A percentile compares a stretch with the other conserved stretches of the same genome.
These are phyloP conservation scores for Kurtzmaniella cleridarum DNA, from an alignment of 805 yeast species.

Conservation along the genomic window DNA sequence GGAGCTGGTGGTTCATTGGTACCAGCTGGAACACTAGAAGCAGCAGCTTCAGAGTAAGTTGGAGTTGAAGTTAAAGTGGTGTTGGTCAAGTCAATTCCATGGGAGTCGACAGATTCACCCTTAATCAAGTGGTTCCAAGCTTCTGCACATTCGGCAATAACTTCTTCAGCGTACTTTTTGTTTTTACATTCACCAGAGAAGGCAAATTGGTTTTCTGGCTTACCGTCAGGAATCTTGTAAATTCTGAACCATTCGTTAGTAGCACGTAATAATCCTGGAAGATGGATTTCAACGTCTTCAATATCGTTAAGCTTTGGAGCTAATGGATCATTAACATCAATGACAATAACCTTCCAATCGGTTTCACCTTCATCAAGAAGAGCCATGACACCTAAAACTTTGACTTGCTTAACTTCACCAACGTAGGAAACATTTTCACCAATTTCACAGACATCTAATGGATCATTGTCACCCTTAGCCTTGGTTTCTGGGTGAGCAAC, in stretches of 20 bases:
- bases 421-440: conserved; percentile 42
- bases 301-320: conserved; percentile 56
- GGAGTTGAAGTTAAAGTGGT: conserved; percentile 60
- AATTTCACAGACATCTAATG: conserved; percentile 64
- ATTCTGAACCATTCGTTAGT: conserved; percentile 77
- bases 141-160: conserved; percentile 58
- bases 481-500: conserved; percentile 57
- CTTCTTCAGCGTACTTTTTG: conserved; percentile 51
- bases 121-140: conserved; percentile 62
- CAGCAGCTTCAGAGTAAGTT: conserved; percentile 40
- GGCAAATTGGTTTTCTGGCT: conserved; percentile 70
- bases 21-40: conserved; percentile 61
- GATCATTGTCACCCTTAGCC: conserved; percentile 84
- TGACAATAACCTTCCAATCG: conserved; percentile 86
- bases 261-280: conserved; percentile 68
- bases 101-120: conserved; percentile 31
- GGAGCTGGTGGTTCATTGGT: conserved; percentile 78
- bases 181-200: conserved; percentile 63
- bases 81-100: conserved; percentile 71
- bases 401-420: conserved; percentile 56
- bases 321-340: conserved; percentile 62
- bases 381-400: conserved; percentile 72
- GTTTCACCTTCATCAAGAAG: conserved; percentile 91
- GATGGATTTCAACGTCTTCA: conserved; percentile 57
- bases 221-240: conserved; percentile 80